A percentile compares a stretch with the other conserved stretches of the same genome.
Conservation (phyloP, 2,329 filamentous ascomycete species). For the Colletotrichum sp. region DNA sequence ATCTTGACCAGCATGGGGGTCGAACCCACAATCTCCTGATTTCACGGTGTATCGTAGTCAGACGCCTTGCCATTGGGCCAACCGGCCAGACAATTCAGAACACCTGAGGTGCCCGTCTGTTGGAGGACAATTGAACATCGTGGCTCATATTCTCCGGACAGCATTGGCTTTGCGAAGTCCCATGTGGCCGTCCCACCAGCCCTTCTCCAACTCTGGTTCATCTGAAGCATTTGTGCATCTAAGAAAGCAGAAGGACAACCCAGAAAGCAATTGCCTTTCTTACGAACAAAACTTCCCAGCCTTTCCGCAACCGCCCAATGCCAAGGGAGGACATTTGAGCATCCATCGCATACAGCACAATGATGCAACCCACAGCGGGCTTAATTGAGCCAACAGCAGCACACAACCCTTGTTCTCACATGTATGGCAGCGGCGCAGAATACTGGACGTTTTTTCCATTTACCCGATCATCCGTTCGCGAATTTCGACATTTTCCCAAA, state of each 20-base stretch:
- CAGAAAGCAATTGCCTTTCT: neutral
- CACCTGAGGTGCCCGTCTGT: neutral
- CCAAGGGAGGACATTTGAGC: neutral
- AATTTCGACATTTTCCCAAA: neutral
- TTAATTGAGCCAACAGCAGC: neutral
- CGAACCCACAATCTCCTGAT: conserved; percentile 24
- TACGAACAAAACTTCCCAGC: neutral
- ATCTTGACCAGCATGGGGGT: conserved; percentile 21
- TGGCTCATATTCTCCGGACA: no score
- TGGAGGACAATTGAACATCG: no score
- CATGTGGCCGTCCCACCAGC: neutral
- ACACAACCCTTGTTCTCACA: neutral
- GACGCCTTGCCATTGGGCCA: conserved; percentile 48
- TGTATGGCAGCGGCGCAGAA: neutral
- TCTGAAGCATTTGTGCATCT: neutral
- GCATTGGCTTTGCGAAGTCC: neutral
- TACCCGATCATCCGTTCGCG: neutral
- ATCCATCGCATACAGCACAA: neutral
- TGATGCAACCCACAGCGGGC: neutral
- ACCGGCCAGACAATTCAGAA: conserved; percentile 15
- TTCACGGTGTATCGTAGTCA: conserved; percentile 39
- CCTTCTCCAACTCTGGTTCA: neutral
- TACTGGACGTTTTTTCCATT: neutral
- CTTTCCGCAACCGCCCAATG: neutral
- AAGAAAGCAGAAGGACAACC: neutral